Evolutionary conservation across 1,284 basidiomycete genomes (phyloP).

Genomic region (Hortiboletus rubellus): DNA sequence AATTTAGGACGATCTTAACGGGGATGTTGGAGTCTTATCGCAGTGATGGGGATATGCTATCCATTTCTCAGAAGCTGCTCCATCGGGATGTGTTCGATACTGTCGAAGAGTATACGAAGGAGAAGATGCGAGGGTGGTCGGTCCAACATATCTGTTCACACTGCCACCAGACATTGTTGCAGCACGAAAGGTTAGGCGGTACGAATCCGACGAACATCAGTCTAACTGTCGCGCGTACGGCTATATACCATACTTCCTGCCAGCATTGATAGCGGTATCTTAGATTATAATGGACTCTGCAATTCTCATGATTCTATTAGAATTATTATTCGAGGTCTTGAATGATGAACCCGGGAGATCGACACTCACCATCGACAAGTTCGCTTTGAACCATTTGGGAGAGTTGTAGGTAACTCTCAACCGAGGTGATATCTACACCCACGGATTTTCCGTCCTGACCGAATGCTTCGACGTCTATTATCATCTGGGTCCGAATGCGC

Average conservation of each 20-base stretch:
- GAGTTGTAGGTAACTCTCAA: slow-evolving; percentile 57
- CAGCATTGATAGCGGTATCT: slow-evolving; percentile 32
- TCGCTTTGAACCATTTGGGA: slow-evolving; percentile 57
- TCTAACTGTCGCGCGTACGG: slow-evolving; percentile 60
- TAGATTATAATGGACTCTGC: slow-evolving; percentile 1
- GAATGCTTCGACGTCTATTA: slow-evolving; percentile 81
- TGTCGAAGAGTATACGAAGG: slow-evolving; percentile 55
- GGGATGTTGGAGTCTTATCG: slow-evolving; percentile 96
- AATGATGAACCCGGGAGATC: not conserved
- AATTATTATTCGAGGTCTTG: not conserved
- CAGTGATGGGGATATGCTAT: slow-evolving; percentile 88
- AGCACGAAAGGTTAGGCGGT: slow-evolving; percentile 14
- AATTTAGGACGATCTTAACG: slow-evolving; percentile 87
- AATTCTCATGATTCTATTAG: slow-evolving; percentile 23
- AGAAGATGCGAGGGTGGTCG: slow-evolving; percentile 56
- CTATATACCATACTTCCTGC: slow-evolving; percentile 59
- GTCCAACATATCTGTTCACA: slow-evolving; percentile 44
- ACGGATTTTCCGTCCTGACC: slow-evolving; percentile 72
- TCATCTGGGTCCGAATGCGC: slow-evolving; percentile 82
- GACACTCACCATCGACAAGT: slow-evolving; percentile 37
- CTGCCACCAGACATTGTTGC: slow-evolving; percentile 47
- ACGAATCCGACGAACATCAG: slow-evolving; percentile 25
- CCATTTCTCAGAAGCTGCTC: slow-evolving; percentile 82
- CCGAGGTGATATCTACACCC: slow-evolving; percentile 60
- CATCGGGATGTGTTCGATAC: slow-evolving; percentile 81